Base-by-base conservation (phyloP, 768 basidiomycete genomes). In the Atractiella rhizophila region DNA sequence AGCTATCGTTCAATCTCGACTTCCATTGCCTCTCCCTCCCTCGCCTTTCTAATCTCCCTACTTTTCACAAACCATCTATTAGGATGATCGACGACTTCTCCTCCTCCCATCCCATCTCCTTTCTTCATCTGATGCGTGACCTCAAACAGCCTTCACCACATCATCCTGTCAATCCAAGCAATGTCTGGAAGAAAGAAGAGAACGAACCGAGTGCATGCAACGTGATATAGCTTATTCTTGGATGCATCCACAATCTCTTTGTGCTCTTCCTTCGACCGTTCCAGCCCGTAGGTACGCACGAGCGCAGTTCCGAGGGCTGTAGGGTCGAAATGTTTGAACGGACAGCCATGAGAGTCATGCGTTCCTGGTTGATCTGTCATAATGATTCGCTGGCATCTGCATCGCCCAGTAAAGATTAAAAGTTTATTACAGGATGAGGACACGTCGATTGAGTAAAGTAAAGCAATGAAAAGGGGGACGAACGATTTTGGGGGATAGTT, bases 121-220 rank as follows among this genome's bases (percentile, higher is more conserved):
- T n/a, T n/a, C n/a, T n/a, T n/a, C n/a, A n/a, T n/a, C n/a, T n/a
- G n/a, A n/a, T n/a, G n/a, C n/a, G n/a, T n/a, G n/a, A n/a, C n/a
- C n/a, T n/a, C n/a, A n/a, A n/a, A n/a, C n/a, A n/a, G n/a, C n/a
- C n/a, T n/a, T n/a, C n/a, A n/a, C n/a, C n/a, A n/a, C n/a, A n/a
- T n/a, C n/a, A n/a, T n/a, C n/a, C n/a, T n/a, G n/a, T n/a, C n/a
- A n/a, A n/a, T n/a, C n/a, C n/a, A n/a, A n/a, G n/a, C n/a, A n/a
- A n/a, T n/a, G n/a, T n/a, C n/a, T n/a, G n/a, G n/a, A n/a, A n/a
- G n/a, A n/a, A n/a, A n/a, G n/a, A n/a, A n/a, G n/a, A n/a, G n/a
- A n/a, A n/a, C n/a, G n/a, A n/a, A n/a, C n/a, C 86, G 68, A 8
- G 91, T 96, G 61, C 91, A 98, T 6, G 86, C 88, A 33, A 94